Evolutionary conservation across 352 stramenopile genomes (phyloP), one percentile per base, ranked within the genome.

Genomic region (Globisporangium middletonii): DNA sequence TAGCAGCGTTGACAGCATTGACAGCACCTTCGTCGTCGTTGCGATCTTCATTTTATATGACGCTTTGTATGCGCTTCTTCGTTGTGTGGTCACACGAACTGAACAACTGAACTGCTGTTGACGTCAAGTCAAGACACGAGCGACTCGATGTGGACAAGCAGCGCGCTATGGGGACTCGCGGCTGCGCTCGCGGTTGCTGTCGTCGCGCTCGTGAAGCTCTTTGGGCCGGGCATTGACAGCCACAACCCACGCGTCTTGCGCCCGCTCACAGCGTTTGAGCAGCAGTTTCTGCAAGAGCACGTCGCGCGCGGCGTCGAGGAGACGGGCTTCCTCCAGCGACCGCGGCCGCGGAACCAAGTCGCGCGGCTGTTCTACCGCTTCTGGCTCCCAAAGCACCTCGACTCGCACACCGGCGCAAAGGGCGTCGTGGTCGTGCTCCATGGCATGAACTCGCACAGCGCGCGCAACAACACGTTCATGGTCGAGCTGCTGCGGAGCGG

Each of bases 391-490:
- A 75, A 63, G 42, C 60, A 73, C n/a, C 45, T 81, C n/a, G 58
- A 67, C 18, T 68, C 63, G 11, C 54, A 68, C 38, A 50, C 64
- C 2, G 23, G 50, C 1, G 67, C 66, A 2, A 74, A 69, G 37
- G 80, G 73, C 9, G 70, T 93, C 6, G 71, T 93, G n/a, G 66
- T 91, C 19, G 74, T 88, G 45, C 58, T 93, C 33, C 83, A 93
- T 45, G 80, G 83, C 45, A 61, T 93, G 43, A 93, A 89, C 57
- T 86, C 79, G 44, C 83, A 93, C 66, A 90, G 80, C 57, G 80
- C 73, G n/a, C 75, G 83, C 48, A 88, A 86, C 69, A 86, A 80
- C 41, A 75, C 63, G 51, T 89, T 91, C 65, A 88, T 87, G 71
- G 66, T 84, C 44, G 73, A 86, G 52, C 65, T 89, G 33, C 60